Conservation (phyloP, 163 green algal species). For the Volvox carteri region DNA sequence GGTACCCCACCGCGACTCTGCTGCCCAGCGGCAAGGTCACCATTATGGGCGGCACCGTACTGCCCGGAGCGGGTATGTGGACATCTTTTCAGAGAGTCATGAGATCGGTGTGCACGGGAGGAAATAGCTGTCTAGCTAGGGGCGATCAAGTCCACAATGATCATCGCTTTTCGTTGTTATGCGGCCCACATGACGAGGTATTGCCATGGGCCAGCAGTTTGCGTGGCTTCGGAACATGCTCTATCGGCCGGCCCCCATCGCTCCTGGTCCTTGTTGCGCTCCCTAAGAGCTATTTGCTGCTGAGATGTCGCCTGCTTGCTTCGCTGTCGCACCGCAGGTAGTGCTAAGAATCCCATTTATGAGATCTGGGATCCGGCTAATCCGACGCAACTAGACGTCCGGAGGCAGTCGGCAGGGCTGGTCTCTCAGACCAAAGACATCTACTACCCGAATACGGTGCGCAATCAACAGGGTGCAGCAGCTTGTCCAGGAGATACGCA, state of each 20-base stretch:
- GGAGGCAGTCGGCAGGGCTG: constrained; percentile 6
- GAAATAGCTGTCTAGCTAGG: too few relatives aligned
- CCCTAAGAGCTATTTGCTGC: not conserved
- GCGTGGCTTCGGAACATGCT: not conserved
- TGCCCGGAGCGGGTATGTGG: constrained; percentile 32
- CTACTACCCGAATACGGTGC: constrained; percentile 45
- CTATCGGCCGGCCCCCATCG: not conserved
- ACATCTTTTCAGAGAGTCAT: too few relatives aligned
- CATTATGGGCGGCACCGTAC: constrained; percentile 49
- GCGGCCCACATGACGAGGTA: not conserved
- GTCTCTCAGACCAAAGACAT: constrained; percentile 37
- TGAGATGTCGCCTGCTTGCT: not conserved
- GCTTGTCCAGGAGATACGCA: too few relatives aligned
- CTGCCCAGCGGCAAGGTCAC: constrained; percentile 44
- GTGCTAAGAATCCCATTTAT: constrained; percentile 19
- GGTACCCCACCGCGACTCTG: constrained; percentile 56
- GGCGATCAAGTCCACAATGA: not conserved
- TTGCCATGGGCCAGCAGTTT: not conserved
- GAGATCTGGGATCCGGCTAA: constrained; percentile 47
- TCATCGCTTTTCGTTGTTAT: not conserved
- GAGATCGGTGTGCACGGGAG: too few relatives aligned
- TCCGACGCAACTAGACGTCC: not conserved
- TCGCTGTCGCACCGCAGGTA: too few relatives aligned
- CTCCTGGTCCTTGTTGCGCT: not conserved
- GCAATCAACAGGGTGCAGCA: too few relatives aligned